These are phyloP conservation scores for Coccinonectria pachysandricola DNA, from an alignment of 2,329 filamentous ascomycete species.

Conservation along the genomic window DNA sequence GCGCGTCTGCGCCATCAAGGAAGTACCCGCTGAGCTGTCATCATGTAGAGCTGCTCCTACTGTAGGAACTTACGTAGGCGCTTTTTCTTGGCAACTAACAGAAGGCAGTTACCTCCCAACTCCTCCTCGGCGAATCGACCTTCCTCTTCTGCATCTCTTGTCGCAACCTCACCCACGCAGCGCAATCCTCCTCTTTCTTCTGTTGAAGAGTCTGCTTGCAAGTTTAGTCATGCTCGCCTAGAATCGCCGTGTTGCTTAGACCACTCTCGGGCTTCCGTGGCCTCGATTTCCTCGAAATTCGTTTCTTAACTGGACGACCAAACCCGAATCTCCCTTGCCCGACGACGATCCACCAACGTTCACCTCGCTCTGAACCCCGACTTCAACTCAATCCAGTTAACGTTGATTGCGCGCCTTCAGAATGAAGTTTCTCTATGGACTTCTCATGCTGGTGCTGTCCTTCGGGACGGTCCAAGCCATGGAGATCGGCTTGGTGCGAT, in stretches of 20 bases:
- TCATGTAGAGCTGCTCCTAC: too few relatives aligned
- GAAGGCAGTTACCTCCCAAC: constrained; percentile 2
- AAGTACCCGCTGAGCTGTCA: too few relatives aligned
- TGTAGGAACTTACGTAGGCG: too few relatives aligned
- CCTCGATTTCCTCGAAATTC: too few relatives aligned
- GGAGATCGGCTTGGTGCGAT: constrained; percentile 48
- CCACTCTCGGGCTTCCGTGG: too few relatives aligned
- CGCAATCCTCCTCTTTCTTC: background rate
- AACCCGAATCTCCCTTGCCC: too few relatives aligned
- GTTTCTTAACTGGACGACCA: too few relatives aligned
- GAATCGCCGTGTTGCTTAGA: constrained; percentile 2
- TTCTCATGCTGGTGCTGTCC: constrained; percentile 43
- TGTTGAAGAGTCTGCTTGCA: background rate
- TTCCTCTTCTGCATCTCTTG: constrained; percentile 1
- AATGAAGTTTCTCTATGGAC: constrained; percentile 46
- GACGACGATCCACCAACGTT: constrained; percentile 4
- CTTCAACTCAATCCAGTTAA: constrained; percentile 7
- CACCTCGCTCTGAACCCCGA: constrained; percentile 2
- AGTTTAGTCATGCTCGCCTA: constrained; percentile 4
- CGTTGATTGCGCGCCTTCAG: too few relatives aligned
- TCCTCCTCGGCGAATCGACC: background rate
- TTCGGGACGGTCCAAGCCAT: constrained; percentile 43
- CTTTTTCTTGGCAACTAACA: too few relatives aligned
- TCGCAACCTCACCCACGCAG: background rate
- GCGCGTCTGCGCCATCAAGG: too few relatives aligned